Percentiles rank a stretch among this genome's conserved stretches.
These are phyloP conservation scores for Kodamaea alishanica DNA, from an alignment of 1,139 yeast species.

Conservation along the genomic window DNA sequence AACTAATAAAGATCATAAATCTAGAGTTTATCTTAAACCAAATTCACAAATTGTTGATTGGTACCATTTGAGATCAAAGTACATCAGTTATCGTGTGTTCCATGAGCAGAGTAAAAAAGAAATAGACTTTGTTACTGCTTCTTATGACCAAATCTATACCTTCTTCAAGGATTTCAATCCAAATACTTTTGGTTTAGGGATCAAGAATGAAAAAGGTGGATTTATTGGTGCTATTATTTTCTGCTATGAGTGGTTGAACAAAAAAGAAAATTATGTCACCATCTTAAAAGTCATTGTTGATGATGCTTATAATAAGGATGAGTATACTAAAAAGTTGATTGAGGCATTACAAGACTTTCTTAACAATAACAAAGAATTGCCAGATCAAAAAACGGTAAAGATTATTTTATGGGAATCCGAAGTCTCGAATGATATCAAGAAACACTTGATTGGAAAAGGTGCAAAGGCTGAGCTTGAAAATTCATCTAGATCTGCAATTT, in stretches of 20 bases:
- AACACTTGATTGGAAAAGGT: conserved; percentile 15
- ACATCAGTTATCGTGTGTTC: conserved; percentile 29
- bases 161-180: conserved; percentile 25
- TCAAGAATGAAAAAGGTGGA: conserved; percentile 16
- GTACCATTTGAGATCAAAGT: conserved; percentile 45
- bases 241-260: conserved; percentile 37
- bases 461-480: conserved; percentile 27
- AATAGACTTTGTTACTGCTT: conserved; percentile 22
- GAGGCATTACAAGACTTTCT: conserved; percentile 22
- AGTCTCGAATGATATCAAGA: conserved; percentile 13
- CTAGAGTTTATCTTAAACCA: conserved; percentile 31
- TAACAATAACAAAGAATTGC: conserved; percentile 8
- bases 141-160: conserved; percentile 24
- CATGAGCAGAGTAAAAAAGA: conserved; percentile 14
- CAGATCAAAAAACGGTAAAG: conserved; percentile 15
- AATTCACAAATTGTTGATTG: conserved; percentile 35
- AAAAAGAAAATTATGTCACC: conserved; percentile 23
- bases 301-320: conserved; percentile 17
- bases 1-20: conserved; percentile 24
- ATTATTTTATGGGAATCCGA: conserved; percentile 41
- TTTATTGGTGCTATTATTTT: conserved; percentile 34
- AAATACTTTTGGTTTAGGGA: conserved; percentile 30
- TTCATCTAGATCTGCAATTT: conserved; percentile 37
- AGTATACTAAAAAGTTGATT: conserved; percentile 22
- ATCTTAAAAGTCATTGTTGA: conserved; percentile 28